A percentile compares a stretch with the other conserved stretches of the same genome.
Conservation (phyloP, 2,329 filamentous ascomycete genomes). For the Boeremia exigua region DNA sequence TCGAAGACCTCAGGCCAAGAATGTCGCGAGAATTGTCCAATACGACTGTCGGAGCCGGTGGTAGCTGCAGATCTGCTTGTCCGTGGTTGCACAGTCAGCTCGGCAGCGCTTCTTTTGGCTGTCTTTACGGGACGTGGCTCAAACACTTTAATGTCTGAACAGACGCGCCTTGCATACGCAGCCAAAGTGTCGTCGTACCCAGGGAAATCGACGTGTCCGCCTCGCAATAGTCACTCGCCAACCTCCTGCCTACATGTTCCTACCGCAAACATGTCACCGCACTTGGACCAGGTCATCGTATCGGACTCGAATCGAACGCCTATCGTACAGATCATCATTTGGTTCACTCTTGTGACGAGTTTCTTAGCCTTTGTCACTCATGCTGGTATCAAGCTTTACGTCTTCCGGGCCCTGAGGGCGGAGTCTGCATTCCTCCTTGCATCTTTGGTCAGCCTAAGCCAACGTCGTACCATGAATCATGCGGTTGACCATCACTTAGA, state of each 20-base stretch:
- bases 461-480: no score
- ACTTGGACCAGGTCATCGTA: constrained; percentile 21
- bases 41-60: not conserved
- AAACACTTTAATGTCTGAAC: not conserved
- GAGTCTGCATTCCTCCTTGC: constrained; percentile 25
- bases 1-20: not conserved
- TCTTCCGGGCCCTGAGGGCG: constrained; percentile 19
- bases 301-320: constrained; percentile 29
- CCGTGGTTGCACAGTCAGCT: not conserved
- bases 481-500: constrained; percentile 7
- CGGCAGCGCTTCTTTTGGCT: not conserved
- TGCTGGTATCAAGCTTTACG: constrained; percentile 29
- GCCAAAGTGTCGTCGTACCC: not conserved
- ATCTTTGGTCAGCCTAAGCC: constrained; percentile 18
- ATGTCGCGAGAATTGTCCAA: no score
- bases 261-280: constrained; percentile 9
- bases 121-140: not conserved
- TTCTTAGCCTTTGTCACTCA: constrained; percentile 29
- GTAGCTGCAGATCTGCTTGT: not conserved
- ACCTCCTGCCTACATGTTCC: constrained; percentile 2
- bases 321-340: constrained; percentile 33
- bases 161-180: not conserved
- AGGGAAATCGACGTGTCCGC: constrained; percentile 10
- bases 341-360: constrained; percentile 27
- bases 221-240: not conserved